These are phyloP conservation scores for Conticribra weissflogii DNA, from an alignment of 108 stramenopile species.

Conservation along the genomic window DNA sequence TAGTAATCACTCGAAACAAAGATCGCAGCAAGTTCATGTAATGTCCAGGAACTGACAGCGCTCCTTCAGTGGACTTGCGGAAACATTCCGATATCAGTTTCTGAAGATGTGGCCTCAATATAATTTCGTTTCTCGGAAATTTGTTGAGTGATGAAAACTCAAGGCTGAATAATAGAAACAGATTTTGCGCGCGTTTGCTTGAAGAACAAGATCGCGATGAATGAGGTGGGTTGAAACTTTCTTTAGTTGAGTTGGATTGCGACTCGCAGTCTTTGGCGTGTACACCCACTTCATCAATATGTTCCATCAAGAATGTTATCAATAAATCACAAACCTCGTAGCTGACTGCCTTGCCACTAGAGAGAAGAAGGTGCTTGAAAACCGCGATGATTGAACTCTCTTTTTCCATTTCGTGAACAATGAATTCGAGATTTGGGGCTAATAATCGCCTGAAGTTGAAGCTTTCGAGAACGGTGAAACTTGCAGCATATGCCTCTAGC, in stretches of 20 bases:
- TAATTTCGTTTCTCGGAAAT: slow-evolving; percentile 87
- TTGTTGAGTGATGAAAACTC: slow-evolving; percentile 83
- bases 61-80: slow-evolving; percentile 60
- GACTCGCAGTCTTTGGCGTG: too few species aligned
- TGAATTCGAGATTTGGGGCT: slow-evolving; percentile 65
- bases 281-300: slow-evolving; percentile 60
- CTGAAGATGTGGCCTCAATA: slow-evolving; percentile 84
- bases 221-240: not conserved
- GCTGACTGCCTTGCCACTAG: slow-evolving; percentile 64
- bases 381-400: slow-evolving; percentile 76
- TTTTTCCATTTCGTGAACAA: slow-evolving; percentile 82
- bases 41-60: slow-evolving; percentile 66
- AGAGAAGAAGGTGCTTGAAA: slow-evolving; percentile 80
- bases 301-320: slow-evolving; percentile 73
- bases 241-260: too few species aligned
- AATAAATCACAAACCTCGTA: slow-evolving; percentile 82
- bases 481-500: slow-evolving; percentile 86
- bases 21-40: slow-evolving; percentile 79
- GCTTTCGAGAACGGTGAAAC: slow-evolving; percentile 86
- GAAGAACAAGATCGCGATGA: not conserved
- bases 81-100: slow-evolving; percentile 73
- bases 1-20: slow-evolving; percentile 89
- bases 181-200: slow-evolving; percentile 36
- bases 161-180: slow-evolving; percentile 68
- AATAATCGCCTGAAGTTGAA: slow-evolving; percentile 76